Evolutionary conservation across 345 rosid species (phyloP), one percentile per base, ranked within the genome.

Genomic region (Bruguiera parviflora): DNA sequence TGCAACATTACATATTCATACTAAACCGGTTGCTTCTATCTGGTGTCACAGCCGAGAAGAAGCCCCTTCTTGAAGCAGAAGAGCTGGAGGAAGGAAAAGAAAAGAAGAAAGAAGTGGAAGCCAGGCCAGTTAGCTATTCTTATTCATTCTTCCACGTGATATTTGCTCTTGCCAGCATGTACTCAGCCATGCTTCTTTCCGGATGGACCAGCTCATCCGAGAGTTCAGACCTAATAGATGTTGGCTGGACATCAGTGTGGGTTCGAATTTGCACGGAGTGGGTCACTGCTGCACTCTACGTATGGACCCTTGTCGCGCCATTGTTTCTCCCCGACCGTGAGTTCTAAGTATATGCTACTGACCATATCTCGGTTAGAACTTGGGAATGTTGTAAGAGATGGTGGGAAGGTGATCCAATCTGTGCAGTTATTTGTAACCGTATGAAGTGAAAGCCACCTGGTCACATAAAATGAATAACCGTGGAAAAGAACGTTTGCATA

Each of bases 161-260:
- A 64, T 95, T 95, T 67, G 96, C 97, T 18, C 82, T 95, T 39
- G 98, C 97, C 7, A 95, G 98, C 85, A 95, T 95, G 98, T 95
- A 95, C 76, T 81, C 99, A 0, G 96, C 92, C 29, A 95, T 95
- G 99, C 98, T 95, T 75, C 93, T 95, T 63, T 90, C 98, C 0
- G 96, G 91, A 69, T 95, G 99, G 99, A 87, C 96, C 20, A 88
- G 79, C 79, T 74, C 92, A 7, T 79, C 94, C 1, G 96, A 92
- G 67, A 87, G 86, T 78, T 80, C 89, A 2, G 84, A 88, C 71
- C 87, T 92, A 56, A 80, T 92, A 16, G 96, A 95, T 15, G 96
- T 95, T 52, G 98, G 97, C 46, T 95, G 99, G 99, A 92, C 96
- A 33, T 92, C 98, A 8, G 98, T 95, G 6, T 92, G 99, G 99